Percentiles rank a stretch among this genome's conserved stretches.
phyloP scores from a whole-genome alignment of 352 stramenopile species.

The Thalassiosira hispida region DNA sequence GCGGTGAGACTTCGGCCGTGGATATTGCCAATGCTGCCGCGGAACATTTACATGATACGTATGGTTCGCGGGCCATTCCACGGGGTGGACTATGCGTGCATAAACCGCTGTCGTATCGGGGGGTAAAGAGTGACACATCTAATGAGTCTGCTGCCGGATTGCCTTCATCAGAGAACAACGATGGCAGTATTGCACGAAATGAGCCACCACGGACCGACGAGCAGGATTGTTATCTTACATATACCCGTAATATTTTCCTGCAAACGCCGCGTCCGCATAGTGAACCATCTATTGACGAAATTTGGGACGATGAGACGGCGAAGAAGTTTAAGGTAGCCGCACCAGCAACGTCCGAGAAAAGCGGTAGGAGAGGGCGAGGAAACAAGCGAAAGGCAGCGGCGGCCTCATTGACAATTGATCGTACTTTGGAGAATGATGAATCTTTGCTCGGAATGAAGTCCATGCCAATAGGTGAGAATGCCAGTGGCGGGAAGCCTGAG shows the following conservation, averaged over 20 bases:
- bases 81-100: slow-evolving; percentile 54
- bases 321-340: slow-evolving; percentile 35
- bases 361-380: slow-evolving; percentile 4
- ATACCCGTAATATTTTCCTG: slow-evolving; percentile 51
- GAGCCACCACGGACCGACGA: slow-evolving; percentile 5
- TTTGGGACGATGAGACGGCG: slow-evolving; percentile 52
- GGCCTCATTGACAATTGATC: slow-evolving; percentile 15
- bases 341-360: neutral
- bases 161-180: neutral
- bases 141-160: neutral
- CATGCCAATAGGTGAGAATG: neutral
- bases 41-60: slow-evolving; percentile 36
- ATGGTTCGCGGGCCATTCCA: slow-evolving; percentile 42
- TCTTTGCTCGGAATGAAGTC: slow-evolving; percentile 8
- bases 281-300: slow-evolving; percentile 50
- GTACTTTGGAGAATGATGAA: slow-evolving; percentile 16
- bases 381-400: slow-evolving; percentile 45
- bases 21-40: slow-evolving; percentile 50
- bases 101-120: slow-evolving; percentile 7
- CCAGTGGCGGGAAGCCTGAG: neutral
- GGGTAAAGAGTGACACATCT: neutral
- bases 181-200: neutral
- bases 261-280: slow-evolving; percentile 51
- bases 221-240: slow-evolving; percentile 50
- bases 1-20: slow-evolving; percentile 29